Percentiles rank a stretch among this genome's conserved stretches.
Evolutionary conservation across 176 grass and related monocot genomes (phyloP).

Genomic region (Rhynchospora pubera): DNA sequence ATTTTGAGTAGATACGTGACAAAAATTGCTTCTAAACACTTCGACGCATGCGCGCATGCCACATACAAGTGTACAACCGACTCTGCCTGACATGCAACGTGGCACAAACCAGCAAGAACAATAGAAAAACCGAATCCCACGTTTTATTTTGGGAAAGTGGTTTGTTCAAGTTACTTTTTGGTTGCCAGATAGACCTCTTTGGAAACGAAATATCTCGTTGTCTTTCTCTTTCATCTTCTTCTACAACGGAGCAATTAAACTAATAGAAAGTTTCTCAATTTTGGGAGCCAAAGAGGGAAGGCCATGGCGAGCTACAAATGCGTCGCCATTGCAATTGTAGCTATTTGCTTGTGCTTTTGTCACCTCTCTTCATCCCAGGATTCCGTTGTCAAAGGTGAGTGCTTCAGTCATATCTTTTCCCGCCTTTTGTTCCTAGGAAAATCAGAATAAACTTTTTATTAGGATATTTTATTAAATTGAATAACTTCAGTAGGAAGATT

Average conservation of each 20-base stretch:
- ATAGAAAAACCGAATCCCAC: background rate
- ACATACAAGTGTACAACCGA: background rate
- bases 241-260: background rate
- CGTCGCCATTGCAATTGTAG: background rate
- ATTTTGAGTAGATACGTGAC: too few species aligned
- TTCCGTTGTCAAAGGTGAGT: background rate
- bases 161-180: background rate
- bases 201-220: background rate
- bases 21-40: too few species aligned
- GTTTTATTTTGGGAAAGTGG: background rate
- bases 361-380: background rate
- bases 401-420: background rate
- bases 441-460: background rate
- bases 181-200: background rate
- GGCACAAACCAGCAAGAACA: background rate
- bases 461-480: background rate
- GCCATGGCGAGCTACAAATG: conserved; percentile 11
- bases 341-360: background rate
- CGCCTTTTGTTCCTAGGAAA: background rate
- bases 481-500: background rate
- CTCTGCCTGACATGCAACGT: background rate
- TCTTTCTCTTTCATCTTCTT: background rate
- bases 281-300: background rate
- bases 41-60: too few species aligned
- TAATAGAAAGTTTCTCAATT: background rate